Conservation (phyloP, 1,139 yeast species). For the Diutina pseudorugosa region DNA sequence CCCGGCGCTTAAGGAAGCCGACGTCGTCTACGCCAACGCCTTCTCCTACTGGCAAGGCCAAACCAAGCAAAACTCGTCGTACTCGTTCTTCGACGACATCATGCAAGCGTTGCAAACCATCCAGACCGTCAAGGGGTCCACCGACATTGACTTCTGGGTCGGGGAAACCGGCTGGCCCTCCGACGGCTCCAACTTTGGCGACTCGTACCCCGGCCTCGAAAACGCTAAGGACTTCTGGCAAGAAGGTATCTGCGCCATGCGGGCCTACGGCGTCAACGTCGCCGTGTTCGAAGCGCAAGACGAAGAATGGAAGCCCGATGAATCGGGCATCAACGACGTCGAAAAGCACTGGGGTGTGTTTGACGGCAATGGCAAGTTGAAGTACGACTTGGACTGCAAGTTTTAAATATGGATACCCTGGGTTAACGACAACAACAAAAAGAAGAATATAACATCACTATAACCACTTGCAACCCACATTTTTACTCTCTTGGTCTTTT, state of each 20-base stretch:
- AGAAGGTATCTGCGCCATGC: constrained; percentile 79
- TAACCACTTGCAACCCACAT: too few relatives aligned
- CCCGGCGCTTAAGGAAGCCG: constrained; percentile 68
- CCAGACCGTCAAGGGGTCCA: constrained; percentile 74
- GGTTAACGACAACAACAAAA: neutral
- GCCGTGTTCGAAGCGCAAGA: constrained; percentile 90
- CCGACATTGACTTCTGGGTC: constrained; percentile 82
- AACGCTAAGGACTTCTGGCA: constrained; percentile 79
- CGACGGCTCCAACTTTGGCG: constrained; percentile 62
- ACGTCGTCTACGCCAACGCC: constrained; percentile 82
- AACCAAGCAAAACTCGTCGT: constrained; percentile 65
- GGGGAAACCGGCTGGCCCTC: constrained; percentile 99
- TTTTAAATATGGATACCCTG: neutral
- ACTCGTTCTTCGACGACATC: constrained; percentile 88
- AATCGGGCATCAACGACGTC: constrained; percentile 75
- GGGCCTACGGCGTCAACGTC: constrained; percentile 92
- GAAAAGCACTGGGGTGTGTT: constrained; percentile 93
- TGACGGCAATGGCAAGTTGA: constrained; percentile 41
- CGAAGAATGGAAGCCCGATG: constrained; percentile 90
- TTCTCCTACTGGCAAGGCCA: constrained; percentile 99
- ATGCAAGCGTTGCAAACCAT: constrained; percentile 89
- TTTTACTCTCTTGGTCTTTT: too few relatives aligned
- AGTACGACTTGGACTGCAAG: constrained; percentile 48
- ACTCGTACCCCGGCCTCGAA: constrained; percentile 49
- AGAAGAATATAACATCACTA: too few relatives aligned